These are phyloP conservation scores for Moesziomyces sp. DNA, from an alignment of 1,284 basidiomycete species.

Conservation along the genomic window DNA sequence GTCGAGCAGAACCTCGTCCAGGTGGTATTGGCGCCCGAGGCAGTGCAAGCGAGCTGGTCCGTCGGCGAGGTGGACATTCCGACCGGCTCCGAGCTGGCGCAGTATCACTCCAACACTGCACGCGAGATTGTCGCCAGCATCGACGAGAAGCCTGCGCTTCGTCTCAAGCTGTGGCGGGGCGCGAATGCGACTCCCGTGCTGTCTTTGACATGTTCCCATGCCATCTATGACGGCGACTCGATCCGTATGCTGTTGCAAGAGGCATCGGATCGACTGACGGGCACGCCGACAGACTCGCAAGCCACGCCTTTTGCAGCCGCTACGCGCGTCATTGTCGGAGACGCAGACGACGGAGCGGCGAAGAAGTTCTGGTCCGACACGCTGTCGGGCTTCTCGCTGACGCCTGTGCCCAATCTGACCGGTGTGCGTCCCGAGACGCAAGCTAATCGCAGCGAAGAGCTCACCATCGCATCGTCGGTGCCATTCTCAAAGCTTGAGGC, in stretches of 20 bases:
- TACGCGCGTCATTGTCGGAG: conserved; percentile 18
- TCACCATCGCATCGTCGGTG: conserved; percentile 10
- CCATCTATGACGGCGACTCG: conserved; percentile 63
- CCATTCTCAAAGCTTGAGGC: conserved; percentile 15
- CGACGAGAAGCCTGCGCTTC: conserved; percentile 39
- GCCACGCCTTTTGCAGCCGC: conserved; percentile 29
- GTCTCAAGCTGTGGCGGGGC: conserved; percentile 36
- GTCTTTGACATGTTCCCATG: conserved; percentile 54
- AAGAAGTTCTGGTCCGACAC: conserved; percentile 45
- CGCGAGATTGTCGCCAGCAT: conserved; percentile 34
- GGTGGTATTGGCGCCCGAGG: conserved; percentile 26
- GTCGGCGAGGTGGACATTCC: conserved; percentile 1
- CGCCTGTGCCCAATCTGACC: conserved; percentile 53
- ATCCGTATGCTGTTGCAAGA: conserved; percentile 44
- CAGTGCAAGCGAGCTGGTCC: conserved; percentile 20
- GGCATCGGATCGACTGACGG: conserved; percentile 20
- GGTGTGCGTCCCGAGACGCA: conserved; percentile 38
- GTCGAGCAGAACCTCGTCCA: conserved; percentile 35
- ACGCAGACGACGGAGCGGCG: conserved; percentile 12
- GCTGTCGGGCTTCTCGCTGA: conserved; percentile 44
- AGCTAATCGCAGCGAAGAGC: conserved; percentile 17
- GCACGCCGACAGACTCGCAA: neutral
- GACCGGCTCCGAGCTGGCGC: conserved; percentile 1
- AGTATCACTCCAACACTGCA: conserved; percentile 25
- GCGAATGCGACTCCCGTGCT: conserved; percentile 5